phyloP scores from a whole-genome alignment of 805 yeast genomes.

The Yamadazyma tumulicola region DNA sequence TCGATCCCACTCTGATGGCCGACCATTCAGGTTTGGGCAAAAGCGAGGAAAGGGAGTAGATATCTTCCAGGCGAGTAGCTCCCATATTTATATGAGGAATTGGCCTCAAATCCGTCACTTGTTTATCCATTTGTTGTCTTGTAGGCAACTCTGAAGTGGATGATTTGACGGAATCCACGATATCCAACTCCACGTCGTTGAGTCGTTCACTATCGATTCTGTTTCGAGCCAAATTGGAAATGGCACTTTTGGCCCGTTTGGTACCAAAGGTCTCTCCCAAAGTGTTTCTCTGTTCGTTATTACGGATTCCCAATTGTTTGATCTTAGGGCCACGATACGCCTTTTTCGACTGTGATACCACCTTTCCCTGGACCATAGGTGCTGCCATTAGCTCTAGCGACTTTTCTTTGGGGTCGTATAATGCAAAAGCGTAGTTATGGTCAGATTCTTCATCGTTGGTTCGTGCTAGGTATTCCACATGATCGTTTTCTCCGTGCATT shows the following conservation, averaged over 20 bases:
- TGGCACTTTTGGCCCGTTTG: constrained; percentile 89
- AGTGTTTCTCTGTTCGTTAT: constrained; percentile 67
- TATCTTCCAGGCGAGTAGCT: constrained; percentile 80
- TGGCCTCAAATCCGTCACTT: constrained; percentile 67
- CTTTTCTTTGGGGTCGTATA: constrained; percentile 67
- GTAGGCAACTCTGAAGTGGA: constrained; percentile 75
- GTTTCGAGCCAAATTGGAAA: constrained; percentile 75
- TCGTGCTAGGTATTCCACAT: constrained; percentile 69
- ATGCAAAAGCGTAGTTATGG: constrained; percentile 66
- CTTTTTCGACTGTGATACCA: constrained; percentile 60
- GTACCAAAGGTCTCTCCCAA: constrained; percentile 98
- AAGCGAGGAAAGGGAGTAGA: constrained; percentile 71
- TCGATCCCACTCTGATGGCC: constrained; percentile 59
- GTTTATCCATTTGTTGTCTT: constrained; percentile 55
- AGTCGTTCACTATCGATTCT: constrained; percentile 81
- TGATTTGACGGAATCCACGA: constrained; percentile 72
- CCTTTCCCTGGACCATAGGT: constrained; percentile 60
- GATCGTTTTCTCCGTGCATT: constrained; percentile 71
- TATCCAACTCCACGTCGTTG: constrained; percentile 70
- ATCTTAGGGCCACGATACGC: constrained; percentile 59
- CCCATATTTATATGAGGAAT: constrained; percentile 73
- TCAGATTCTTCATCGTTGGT: constrained; percentile 25
- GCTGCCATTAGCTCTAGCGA: constrained; percentile 60
- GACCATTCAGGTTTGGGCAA: constrained; percentile 65
- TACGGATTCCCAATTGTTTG: constrained; percentile 49